phyloP scores from a whole-genome alignment of 2,329 filamentous ascomycete species.

The Penicillium sp. region DNA sequence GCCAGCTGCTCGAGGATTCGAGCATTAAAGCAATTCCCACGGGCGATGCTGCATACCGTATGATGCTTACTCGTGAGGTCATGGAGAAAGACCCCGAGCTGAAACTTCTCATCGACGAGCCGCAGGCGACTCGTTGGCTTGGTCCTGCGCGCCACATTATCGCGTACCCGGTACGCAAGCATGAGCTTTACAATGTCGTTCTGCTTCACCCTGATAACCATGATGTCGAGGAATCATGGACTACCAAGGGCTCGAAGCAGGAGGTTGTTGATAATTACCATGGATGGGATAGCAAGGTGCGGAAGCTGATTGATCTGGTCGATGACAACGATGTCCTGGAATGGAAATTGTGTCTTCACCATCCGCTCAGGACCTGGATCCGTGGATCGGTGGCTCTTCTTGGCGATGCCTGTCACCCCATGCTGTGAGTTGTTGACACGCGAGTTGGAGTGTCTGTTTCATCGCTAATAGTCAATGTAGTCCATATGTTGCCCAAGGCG shows the following conservation, averaged over 20 bases:
- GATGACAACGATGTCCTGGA: constrained; percentile 52
- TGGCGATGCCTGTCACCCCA: constrained; percentile 50
- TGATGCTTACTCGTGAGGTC: constrained; percentile 69
- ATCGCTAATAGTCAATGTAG: constrained; percentile 7
- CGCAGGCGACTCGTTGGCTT: constrained; percentile 73
- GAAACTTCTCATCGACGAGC: constrained; percentile 64
- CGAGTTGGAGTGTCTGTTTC: background rate
- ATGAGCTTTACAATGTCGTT: constrained; percentile 66
- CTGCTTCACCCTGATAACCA: constrained; percentile 63
- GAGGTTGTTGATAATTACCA: constrained; percentile 63
- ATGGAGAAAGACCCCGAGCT: constrained; percentile 69
- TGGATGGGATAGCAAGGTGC: constrained; percentile 62
- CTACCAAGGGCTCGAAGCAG: constrained; percentile 61
- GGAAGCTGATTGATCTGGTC: constrained; percentile 61
- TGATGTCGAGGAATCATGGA: constrained; percentile 64
- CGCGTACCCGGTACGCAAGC: constrained; percentile 70
- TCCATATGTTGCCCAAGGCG: constrained; percentile 46
- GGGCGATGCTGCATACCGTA: constrained; percentile 75
- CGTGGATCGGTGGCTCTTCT: constrained; percentile 39
- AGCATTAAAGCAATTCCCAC: constrained; percentile 46
- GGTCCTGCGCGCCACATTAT: constrained; percentile 75
- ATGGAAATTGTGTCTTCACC: constrained; percentile 40
- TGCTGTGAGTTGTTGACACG: constrained; percentile 36
- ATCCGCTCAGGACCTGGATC: constrained; percentile 37
- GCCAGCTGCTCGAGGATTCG: constrained; percentile 38